Percentiles rank a stretch among this genome's conserved stretches.
phyloP scores from a whole-genome alignment of 2,329 filamentous ascomycete genomes.

The Colletotrichum noveboracense region DNA sequence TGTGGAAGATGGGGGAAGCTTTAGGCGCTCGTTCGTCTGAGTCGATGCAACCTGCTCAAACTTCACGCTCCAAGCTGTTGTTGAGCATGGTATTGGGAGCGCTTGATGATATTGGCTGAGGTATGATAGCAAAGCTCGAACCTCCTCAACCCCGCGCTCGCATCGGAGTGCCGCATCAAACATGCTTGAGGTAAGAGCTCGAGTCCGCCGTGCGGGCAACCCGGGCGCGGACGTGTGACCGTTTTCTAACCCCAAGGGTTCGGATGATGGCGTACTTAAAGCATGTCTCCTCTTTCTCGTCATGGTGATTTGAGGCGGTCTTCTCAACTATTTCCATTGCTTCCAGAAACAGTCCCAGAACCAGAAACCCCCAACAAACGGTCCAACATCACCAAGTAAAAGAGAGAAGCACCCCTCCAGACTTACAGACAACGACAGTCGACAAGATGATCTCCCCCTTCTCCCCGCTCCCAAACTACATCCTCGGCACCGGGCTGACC shows the following conservation, averaged over 20 bases:
- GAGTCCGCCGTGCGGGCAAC: not conserved
- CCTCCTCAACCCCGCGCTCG: not conserved
- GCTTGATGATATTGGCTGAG: not conserved
- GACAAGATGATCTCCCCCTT: not conserved
- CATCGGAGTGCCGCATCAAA: constrained; percentile 3
- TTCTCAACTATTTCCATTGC: not conserved
- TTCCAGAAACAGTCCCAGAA: not conserved
- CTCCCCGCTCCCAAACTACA: constrained; percentile 19
- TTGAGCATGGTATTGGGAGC: not conserved
- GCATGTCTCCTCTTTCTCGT: not conserved
- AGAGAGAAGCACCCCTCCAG: not conserved
- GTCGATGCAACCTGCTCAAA: not conserved
- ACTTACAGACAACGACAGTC: not conserved
- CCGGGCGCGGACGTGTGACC: not conserved
- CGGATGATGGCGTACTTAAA: constrained; percentile 10
- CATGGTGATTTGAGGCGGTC: no score
- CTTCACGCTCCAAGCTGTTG: not conserved
- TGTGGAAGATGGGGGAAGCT: not conserved
- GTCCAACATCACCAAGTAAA: not conserved
- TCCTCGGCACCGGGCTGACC: constrained; percentile 29
- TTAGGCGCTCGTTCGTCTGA: not conserved
- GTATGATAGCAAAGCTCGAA: not conserved
- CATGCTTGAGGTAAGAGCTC: not conserved
- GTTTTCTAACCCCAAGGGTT: not conserved
- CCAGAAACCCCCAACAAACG: not conserved